phyloP scores from a whole-genome alignment of 2,329 filamentous ascomycete species.

The Trichoderma aggressivum region DNA sequence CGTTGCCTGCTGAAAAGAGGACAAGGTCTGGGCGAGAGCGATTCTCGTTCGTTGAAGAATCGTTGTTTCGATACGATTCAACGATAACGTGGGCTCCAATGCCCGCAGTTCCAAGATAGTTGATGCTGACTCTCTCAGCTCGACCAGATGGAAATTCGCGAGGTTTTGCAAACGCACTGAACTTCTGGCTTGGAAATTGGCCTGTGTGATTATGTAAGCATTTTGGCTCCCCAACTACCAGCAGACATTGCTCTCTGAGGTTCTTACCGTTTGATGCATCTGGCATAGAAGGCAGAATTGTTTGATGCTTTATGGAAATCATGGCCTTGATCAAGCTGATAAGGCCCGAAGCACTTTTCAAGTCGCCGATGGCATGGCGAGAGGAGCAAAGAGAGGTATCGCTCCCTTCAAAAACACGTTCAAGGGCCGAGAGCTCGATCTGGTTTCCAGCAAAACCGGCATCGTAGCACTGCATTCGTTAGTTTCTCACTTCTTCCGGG shows the following conservation, averaged over 20 bases:
- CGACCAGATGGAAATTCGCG: neutral
- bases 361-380: conserved; percentile 28
- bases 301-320: conserved; percentile 7
- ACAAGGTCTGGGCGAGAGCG: neutral
- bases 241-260: neutral
- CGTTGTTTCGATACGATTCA: neutral
- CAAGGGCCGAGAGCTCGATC: conserved; percentile 37
- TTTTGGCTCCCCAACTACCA: neutral
- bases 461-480: conserved; percentile 38
- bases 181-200: neutral
- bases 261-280: conserved; percentile 25
- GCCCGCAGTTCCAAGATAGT: neutral
- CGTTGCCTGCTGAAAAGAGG: conserved; percentile 13
- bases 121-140: conserved; percentile 10
- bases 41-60: neutral
- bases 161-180: neutral
- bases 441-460: conserved; percentile 43
- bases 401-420: conserved; percentile 28
- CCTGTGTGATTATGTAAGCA: neutral
- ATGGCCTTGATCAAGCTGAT: conserved; percentile 28
- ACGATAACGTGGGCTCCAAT: neutral
- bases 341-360: conserved; percentile 25
- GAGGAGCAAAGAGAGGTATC: conserved; percentile 29
- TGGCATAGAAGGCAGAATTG: neutral
- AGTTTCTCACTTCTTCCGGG: neutral